Evolutionary conservation across 257 asterid genomes (phyloP).

Genomic region (Coffea eugenioides): DNA sequence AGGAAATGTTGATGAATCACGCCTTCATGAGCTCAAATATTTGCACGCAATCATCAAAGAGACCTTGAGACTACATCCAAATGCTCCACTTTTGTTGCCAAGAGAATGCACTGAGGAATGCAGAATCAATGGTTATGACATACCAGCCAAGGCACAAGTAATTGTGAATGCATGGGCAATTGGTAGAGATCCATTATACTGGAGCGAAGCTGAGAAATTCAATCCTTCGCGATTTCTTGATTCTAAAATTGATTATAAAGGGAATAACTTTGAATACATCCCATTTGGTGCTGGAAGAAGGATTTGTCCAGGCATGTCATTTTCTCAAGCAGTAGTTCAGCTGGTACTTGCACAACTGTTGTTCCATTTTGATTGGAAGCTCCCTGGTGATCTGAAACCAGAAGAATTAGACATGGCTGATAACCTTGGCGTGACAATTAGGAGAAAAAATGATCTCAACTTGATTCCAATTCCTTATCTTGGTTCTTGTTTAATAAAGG

Average conservation of each 20-base stretch:
- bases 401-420: conserved; percentile 34
- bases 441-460: conserved; percentile 22
- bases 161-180: conserved; percentile 37
- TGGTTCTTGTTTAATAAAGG: not conserved
- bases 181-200: conserved; percentile 28
- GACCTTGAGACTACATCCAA: conserved; percentile 7
- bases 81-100: not conserved
- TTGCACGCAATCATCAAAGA: conserved; percentile 8
- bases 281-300: conserved; percentile 41
- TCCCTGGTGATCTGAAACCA: conserved; percentile 21
- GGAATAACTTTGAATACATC: conserved; percentile 23
- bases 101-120: conserved; percentile 2
- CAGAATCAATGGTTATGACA: conserved; percentile 14
- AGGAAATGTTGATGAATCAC: conserved; percentile 19
- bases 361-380: conserved; percentile 36
- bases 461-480: conserved; percentile 20
- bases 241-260: conserved; percentile 17
- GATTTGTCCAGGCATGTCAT: conserved; percentile 35
- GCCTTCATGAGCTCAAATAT: conserved; percentile 12
- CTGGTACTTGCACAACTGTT: conserved; percentile 30
- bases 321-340: conserved; percentile 24
- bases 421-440: conserved; percentile 15
- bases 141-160: conserved; percentile 24
- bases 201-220: conserved; percentile 31
- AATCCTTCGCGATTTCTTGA: conserved; percentile 23